Conservation (phyloP, 164 flowering plant genomes). For the Liriodendron chinense region DNA sequence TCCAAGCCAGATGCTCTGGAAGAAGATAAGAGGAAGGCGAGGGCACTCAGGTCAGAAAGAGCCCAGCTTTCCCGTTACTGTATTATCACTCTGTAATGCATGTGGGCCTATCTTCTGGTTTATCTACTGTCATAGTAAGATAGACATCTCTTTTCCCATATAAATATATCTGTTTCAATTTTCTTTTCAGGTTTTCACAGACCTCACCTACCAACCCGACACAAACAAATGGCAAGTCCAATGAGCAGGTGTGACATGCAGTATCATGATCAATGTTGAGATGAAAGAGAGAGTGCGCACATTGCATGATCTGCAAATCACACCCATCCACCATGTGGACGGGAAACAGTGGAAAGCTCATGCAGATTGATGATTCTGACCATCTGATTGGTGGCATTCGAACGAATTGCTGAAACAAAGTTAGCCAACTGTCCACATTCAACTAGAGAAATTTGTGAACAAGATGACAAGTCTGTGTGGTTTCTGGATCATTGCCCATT, state of each 20-base stretch:
- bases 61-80: neutral
- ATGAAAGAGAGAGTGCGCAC: neutral
- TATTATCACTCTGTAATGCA: neutral
- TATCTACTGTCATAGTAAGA: neutral
- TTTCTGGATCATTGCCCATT: neutral
- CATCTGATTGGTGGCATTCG: neutral
- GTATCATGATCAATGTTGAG: neutral
- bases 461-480: neutral
- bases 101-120: neutral
- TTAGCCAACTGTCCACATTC: neutral
- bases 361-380: neutral
- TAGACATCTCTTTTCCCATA: neutral
- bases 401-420: neutral
- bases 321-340: neutral
- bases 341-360: neutral
- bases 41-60: conserved; percentile 64
- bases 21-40: conserved; percentile 88
- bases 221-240: conserved; percentile 42
- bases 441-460: neutral
- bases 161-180: neutral
- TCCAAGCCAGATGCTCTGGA: conserved; percentile 53
- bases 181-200: conserved; percentile 44
- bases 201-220: conserved; percentile 27
- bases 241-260: conserved; percentile 27
- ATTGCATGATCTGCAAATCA: neutral